Evolutionary conservation across 1,139 yeast genomes (phyloP).

Genomic region (Dujonia santamariae): DNA sequence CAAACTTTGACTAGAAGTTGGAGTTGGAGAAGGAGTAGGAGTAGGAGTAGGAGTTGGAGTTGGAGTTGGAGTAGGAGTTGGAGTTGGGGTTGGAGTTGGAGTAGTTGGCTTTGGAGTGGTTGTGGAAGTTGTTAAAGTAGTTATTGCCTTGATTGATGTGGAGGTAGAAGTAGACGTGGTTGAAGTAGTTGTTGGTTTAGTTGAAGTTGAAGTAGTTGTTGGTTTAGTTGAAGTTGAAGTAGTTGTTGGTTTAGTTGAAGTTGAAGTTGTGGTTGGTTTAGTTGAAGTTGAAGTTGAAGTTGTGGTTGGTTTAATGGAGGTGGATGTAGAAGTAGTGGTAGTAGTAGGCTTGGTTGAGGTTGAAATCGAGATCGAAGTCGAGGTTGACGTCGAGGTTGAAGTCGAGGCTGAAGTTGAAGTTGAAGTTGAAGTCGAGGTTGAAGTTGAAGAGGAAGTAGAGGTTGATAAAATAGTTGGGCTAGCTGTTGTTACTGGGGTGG

Average conservation of each 20-base stretch:
- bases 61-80: constrained; percentile 1
- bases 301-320: constrained; percentile 6
- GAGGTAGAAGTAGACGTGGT: neutral
- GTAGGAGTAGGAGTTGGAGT: neutral
- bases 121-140: neutral
- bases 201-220: no score
- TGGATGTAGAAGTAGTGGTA: constrained; percentile 13
- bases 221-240: neutral
- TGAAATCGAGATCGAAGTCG: constrained; percentile 2
- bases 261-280: constrained; percentile 10
- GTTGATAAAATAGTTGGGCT: neutral
- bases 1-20: neutral
- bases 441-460: neutral
- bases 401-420: constrained; percentile 1
- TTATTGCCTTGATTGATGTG: neutral
- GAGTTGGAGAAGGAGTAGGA: neutral
- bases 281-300: constrained; percentile 11
- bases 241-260: neutral
- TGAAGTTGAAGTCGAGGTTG: neutral
- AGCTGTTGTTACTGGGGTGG: neutral
- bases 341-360: constrained; percentile 13
- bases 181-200: neutral
- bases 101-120: neutral
- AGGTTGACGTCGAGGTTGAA: constrained; percentile 7
- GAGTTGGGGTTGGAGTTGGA: neutral